Base-by-base conservation (phyloP, 768 basidiomycete species). In the Naematelia aurantialba region DNA sequence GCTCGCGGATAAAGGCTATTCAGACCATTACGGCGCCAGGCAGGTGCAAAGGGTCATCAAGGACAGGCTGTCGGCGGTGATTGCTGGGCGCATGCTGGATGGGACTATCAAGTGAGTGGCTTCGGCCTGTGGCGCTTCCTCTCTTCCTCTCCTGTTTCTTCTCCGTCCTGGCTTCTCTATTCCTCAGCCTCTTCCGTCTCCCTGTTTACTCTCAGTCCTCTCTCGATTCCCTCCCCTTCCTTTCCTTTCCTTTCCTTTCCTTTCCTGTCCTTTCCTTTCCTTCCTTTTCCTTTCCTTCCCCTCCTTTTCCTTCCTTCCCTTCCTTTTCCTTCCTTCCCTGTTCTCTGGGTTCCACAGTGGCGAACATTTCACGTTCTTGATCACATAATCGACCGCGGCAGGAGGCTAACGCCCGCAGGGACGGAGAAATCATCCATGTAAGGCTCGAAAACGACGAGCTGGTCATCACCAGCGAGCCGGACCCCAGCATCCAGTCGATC, bases 1-100 rank as follows among this genome's bases (percentile, higher is more conserved):
- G 87, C 81, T 96, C 3, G 88, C 85, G 0, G 70, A 82, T 58
- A 81, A 85, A 47, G 91, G 91, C 0, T 92, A 89, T 73, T 91
- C 89, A 2, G 85, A 89, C 47, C 76, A 86, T 24, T 93, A 92
- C 74, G 91, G 91, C 22, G 91, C 91, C 0, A 81, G 91, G 29
- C 88, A 89, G 4, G 89, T 94, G 56, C 89, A 89, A 5, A 79
- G 91, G n/a, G 84, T 91, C 19, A 88, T 94, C 3, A 81, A 89
- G 52, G 86, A 86, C 52, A 84, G 87, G 66, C 87, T 96, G 10
- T 76, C 91, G 45, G 89, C 89, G 79, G 88, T 87, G 22, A 79
- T 94, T 19, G 91, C 91, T 0, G 84, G 85, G 73, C 88, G 87
- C 72, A 68, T 94, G 68, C 77, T 96, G 61, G 82, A 81, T 45